These are phyloP conservation scores for Neurospora intermedia DNA, from an alignment of 495 filamentous ascomycete species.

Conservation along the genomic window DNA sequence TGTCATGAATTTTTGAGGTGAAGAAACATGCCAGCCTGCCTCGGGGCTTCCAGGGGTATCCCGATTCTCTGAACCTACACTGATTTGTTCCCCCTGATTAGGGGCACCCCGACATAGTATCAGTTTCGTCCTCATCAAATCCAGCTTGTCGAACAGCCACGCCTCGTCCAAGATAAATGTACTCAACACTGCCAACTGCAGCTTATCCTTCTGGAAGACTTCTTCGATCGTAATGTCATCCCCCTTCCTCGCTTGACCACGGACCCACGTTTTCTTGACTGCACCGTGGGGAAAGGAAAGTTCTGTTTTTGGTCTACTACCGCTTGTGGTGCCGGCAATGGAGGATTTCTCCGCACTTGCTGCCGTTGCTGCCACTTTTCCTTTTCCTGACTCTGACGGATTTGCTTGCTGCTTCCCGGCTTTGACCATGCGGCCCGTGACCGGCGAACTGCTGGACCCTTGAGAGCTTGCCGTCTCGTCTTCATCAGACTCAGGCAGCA, in stretches of 20 bases:
- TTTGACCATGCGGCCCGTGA: neutral
- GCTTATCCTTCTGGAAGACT: constrained; percentile 59
- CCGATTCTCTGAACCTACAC: neutral
- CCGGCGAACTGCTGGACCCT: neutral
- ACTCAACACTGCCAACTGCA: constrained; percentile 71
- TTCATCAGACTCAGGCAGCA: neutral
- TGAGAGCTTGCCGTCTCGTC: neutral
- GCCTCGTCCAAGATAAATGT: constrained; percentile 74
- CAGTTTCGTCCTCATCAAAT: constrained; percentile 30
- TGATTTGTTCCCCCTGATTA: neutral
- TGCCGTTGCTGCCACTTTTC: neutral
- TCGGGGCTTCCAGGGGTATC: neutral
- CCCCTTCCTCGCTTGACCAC: constrained; percentile 39
- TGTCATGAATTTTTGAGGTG: too few relatives aligned
- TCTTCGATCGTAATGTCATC: constrained; percentile 89
- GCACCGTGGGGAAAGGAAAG: constrained; percentile 58
- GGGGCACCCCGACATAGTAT: constrained; percentile 9
- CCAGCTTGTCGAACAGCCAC: constrained; percentile 35
- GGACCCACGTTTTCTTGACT: constrained; percentile 75
- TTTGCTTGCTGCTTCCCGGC: neutral
- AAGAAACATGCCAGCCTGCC: neutral
- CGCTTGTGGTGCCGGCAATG: neutral
- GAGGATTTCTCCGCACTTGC: neutral
- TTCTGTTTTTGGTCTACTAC: neutral
- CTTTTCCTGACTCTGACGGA: neutral